These are phyloP conservation scores for Parastagonospora avenae DNA, from an alignment of 2,329 filamentous ascomycete genomes.

Conservation along the genomic window DNA sequence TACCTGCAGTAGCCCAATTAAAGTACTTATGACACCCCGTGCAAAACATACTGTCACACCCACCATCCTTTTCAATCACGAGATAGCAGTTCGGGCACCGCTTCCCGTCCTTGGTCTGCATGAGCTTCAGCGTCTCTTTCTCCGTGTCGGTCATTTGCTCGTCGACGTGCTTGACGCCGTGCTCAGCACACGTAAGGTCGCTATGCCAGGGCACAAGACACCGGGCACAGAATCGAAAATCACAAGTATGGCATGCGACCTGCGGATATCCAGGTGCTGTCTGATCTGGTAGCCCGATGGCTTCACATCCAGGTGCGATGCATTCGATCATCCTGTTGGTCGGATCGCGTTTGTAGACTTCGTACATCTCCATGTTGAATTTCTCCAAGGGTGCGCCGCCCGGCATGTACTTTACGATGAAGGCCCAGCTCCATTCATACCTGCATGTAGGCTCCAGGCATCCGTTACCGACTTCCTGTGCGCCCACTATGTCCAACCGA, in stretches of 20 bases:
- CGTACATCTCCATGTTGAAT: conserved; percentile 32
- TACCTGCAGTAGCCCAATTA: conserved; percentile 31
- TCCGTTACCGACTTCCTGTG: conserved; percentile 18
- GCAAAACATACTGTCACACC: conserved; percentile 34
- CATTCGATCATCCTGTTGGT: conserved; percentile 19
- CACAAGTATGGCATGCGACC: conserved; percentile 26
- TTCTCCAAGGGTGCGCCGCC: conserved; percentile 16
- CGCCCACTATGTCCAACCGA: conserved; percentile 26
- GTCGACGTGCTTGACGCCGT: conserved; percentile 18
- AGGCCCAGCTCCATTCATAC: conserved; percentile 20
- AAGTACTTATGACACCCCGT: conserved; percentile 29
- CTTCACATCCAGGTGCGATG: conserved; percentile 13
- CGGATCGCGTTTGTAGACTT: conserved; percentile 22
- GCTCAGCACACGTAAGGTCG: conserved; percentile 29
- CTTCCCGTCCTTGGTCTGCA: conserved; percentile 32
- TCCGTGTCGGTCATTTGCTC: conserved; percentile 27
- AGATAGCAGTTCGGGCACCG: conserved; percentile 38
- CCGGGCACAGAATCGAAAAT: conserved; percentile 21
- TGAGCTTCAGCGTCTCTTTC: conserved; percentile 24
- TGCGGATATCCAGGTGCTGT: conserved; percentile 30
- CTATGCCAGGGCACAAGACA: conserved; percentile 33
- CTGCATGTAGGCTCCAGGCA: conserved; percentile 32
- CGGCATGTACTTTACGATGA: conserved; percentile 28
- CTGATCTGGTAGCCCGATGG: conserved; percentile 20
- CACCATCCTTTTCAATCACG: conserved; percentile 38